Conservation (phyloP, 1,139 yeast species). For the Chernovozyma aurita region DNA sequence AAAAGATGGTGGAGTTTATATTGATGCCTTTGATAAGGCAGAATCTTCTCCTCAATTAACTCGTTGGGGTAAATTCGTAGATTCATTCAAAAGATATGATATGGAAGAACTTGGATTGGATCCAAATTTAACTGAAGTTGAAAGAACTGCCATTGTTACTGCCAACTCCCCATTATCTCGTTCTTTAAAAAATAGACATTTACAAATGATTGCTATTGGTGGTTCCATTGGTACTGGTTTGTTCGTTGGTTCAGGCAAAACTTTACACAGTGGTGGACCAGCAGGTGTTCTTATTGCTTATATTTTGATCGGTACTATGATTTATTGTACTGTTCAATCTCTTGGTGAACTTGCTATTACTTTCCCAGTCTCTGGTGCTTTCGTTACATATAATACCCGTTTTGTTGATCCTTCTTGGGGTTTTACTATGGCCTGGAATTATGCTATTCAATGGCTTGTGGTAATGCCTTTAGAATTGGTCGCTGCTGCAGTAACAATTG, state of each 20-base stretch:
- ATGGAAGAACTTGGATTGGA: constrained; percentile 52
- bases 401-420: constrained; percentile 35
- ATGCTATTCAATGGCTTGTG: constrained; percentile 38
- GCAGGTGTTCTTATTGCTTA: constrained; percentile 31
- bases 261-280: constrained; percentile 34
- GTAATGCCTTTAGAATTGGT: constrained; percentile 37
- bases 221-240: constrained; percentile 42
- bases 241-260: constrained; percentile 32
- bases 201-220: constrained; percentile 40
- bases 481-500: constrained; percentile 34
- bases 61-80: constrained; percentile 43
- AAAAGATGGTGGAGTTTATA: constrained; percentile 39
- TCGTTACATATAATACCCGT: constrained; percentile 33
- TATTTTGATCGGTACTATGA: constrained; percentile 26
- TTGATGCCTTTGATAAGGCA: constrained; percentile 37
- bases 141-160: constrained; percentile 46
- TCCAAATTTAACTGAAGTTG: constrained; percentile 62
- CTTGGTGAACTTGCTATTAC: constrained; percentile 37
- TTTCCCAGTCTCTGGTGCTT: constrained; percentile 38
- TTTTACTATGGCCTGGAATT: constrained; percentile 41
- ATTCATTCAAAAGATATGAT: constrained; percentile 56
- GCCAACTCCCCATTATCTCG: constrained; percentile 29
- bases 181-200: constrained; percentile 34
- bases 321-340: constrained; percentile 32
- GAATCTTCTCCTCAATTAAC: constrained; percentile 22